Conservation (phyloP, 768 basidiomycete species). For the Hortiboletus flavorubellus region DNA sequence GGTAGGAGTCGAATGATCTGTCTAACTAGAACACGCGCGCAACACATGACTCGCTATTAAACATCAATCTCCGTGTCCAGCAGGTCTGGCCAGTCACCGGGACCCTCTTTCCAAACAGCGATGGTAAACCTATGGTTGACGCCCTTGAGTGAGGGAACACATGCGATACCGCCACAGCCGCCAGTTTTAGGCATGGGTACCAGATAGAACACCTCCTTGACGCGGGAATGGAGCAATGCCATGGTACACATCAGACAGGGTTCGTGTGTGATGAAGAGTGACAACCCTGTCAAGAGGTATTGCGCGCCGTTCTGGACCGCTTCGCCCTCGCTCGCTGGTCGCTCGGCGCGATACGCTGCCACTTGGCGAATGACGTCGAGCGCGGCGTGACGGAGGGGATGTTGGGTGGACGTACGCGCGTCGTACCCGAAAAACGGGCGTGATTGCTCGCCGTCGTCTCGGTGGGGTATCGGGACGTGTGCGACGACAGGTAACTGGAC, state of each 20-base stretch:
- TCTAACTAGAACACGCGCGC: not conserved
- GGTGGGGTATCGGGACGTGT: slow-evolving; percentile 57
- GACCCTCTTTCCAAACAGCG: slow-evolving; percentile 53
- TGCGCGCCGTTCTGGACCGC: slow-evolving; percentile 58
- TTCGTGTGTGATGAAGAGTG: slow-evolving; percentile 91
- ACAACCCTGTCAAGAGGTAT: slow-evolving; percentile 83
- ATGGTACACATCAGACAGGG: slow-evolving; percentile 98
- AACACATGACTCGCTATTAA: slow-evolving; percentile 12
- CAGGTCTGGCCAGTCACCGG: not conserved
- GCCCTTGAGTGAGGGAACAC: slow-evolving; percentile 75
- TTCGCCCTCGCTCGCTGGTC: slow-evolving; percentile 10
- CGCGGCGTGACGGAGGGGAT: slow-evolving; percentile 84
- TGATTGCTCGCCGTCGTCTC: slow-evolving; percentile 22
- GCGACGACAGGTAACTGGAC: slow-evolving; percentile 72
- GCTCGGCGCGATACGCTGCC: slow-evolving; percentile 50
- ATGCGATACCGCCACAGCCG: slow-evolving; percentile 76
- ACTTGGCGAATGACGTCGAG: slow-evolving; percentile 71
- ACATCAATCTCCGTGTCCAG: slow-evolving; percentile 30
- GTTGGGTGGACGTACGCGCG: slow-evolving; percentile 59
- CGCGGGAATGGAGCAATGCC: slow-evolving; percentile 93
- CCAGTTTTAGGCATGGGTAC: slow-evolving; percentile 74
- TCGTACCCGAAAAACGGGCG: slow-evolving; percentile 59
- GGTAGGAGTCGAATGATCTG: not conserved
- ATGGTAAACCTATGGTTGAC: slow-evolving; percentile 89
- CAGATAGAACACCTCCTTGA: slow-evolving; percentile 79